Percentiles rank a stretch among this genome's conserved stretches.
phyloP scores from a whole-genome alignment of 164 flowering plant species.

The Malania oleifera region DNA sequence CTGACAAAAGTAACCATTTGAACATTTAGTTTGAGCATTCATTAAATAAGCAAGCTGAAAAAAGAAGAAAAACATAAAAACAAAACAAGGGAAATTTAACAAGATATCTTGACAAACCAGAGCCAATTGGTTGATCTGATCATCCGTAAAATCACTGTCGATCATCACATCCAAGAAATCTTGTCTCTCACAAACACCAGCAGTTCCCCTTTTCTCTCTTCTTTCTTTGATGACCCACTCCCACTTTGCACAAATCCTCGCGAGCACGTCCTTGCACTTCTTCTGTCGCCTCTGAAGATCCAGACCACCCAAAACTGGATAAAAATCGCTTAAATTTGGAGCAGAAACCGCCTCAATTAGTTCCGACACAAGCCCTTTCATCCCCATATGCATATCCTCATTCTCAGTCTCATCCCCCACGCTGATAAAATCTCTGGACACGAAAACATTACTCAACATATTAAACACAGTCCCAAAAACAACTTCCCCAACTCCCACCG shows the following conservation, averaged over 20 bases:
- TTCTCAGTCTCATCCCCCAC: constrained; percentile 17
- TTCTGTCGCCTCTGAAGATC: constrained; percentile 25
- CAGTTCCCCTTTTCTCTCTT: constrained; percentile 10
- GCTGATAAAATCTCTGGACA: constrained; percentile 22
- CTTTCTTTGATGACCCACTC: constrained; percentile 23
- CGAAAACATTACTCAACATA: constrained; percentile 16
- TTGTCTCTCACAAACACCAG: background rate
- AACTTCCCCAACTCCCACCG: constrained; percentile 19
- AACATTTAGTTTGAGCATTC: no score
- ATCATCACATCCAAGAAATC: constrained; percentile 33
- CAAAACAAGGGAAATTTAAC: no score
- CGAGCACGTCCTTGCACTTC: constrained; percentile 9
- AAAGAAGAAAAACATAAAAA: no score
- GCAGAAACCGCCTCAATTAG: constrained; percentile 9
- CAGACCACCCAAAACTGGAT: constrained; percentile 22
- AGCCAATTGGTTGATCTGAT: constrained; percentile 28
- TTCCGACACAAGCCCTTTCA: constrained; percentile 13
- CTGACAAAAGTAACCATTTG: no score
- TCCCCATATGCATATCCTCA: constrained; percentile 8
- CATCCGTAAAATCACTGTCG: constrained; percentile 15
- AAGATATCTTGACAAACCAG: no score
- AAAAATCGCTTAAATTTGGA: constrained; percentile 33
- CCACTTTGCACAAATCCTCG: constrained; percentile 20
- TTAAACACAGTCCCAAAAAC: constrained; percentile 21
- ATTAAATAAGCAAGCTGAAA: no score